Evolutionary conservation across 2,329 filamentous ascomycete species (phyloP).

Genomic region (Talaromyces sp.): DNA sequence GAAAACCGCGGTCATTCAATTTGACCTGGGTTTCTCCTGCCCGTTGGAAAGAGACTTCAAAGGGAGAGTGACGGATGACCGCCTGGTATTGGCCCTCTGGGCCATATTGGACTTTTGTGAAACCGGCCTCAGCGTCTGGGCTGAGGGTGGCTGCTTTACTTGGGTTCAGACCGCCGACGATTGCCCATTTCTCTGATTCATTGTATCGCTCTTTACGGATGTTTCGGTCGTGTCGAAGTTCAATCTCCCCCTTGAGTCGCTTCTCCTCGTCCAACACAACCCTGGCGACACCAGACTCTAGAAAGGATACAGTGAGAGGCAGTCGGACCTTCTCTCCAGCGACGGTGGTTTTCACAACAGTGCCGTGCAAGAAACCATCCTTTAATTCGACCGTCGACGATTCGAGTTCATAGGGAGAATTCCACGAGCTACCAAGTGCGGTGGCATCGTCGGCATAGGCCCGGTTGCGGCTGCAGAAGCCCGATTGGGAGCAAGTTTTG

Average conservation of each 20-base stretch:
- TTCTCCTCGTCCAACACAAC: slow-evolving; percentile 89
- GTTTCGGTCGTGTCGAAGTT: slow-evolving; percentile 77
- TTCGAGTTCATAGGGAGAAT: slow-evolving; percentile 73
- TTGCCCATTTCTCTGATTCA: slow-evolving; percentile 77
- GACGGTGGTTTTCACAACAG: slow-evolving; percentile 73
- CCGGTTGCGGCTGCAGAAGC: slow-evolving; percentile 95
- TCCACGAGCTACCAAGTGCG: slow-evolving; percentile 63
- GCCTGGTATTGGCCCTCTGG: slow-evolving; percentile 72
- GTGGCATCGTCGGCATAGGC: slow-evolving; percentile 76
- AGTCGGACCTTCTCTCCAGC: slow-evolving; percentile 68
- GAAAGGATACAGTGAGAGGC: slow-evolving; percentile 80
- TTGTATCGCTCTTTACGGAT: slow-evolving; percentile 91
- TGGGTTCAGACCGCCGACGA: slow-evolving; percentile 73
- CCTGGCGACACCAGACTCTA: slow-evolving; percentile 82
- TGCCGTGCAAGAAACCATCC: slow-evolving; percentile 73
- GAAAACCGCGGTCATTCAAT: slow-evolving; percentile 80
- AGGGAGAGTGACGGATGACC: slow-evolving; percentile 76
- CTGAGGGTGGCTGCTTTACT: slow-evolving; percentile 68
- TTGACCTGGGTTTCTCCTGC: slow-evolving; percentile 78
- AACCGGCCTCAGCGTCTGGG: slow-evolving; percentile 61
- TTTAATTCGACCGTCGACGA: slow-evolving; percentile 69
- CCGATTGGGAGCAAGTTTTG: slow-evolving; percentile 92
- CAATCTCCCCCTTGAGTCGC: slow-evolving; percentile 81
- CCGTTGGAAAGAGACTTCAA: slow-evolving; percentile 79
- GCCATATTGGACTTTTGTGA: slow-evolving; percentile 73